phyloP scores from a whole-genome alignment of 2,329 filamentous ascomycete species.

The Orbilia ellipsospora region DNA sequence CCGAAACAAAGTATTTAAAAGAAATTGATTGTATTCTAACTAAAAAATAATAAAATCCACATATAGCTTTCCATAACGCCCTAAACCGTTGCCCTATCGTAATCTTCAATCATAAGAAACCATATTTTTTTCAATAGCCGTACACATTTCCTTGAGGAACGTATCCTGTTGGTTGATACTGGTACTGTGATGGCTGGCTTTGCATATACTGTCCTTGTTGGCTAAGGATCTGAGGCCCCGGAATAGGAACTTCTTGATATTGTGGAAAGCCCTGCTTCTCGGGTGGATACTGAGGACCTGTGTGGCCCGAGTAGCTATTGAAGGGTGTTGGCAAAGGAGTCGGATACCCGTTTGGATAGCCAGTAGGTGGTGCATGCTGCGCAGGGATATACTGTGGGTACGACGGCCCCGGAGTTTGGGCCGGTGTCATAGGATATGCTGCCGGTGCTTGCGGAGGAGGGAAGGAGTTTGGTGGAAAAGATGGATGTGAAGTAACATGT shows the following conservation, averaged over 20 bases:
- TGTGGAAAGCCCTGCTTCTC: constrained; percentile 38
- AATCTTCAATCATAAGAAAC: no score
- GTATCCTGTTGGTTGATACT: constrained; percentile 31
- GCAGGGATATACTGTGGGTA: constrained; percentile 35
- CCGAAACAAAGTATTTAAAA: no score
- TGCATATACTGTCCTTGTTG: constrained; percentile 47
- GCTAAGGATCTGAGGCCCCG: constrained; percentile 41
- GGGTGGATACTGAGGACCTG: constrained; percentile 11
- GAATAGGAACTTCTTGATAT: constrained; percentile 52
- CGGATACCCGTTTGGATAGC: constrained; percentile 33
- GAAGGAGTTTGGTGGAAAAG: constrained; percentile 30
- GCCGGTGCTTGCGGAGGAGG: constrained; percentile 23
- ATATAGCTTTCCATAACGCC: no score
- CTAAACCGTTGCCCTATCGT: no score
- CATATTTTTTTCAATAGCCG: constrained; percentile 17
- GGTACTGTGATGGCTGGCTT: constrained; percentile 18
- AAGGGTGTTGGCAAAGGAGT: constrained; percentile 30
- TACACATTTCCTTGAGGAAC: constrained; percentile 16
- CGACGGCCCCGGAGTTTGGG: constrained; percentile 24
- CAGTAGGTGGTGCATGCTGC: constrained; percentile 23
- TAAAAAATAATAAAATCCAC: no score
- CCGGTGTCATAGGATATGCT: constrained; percentile 23
- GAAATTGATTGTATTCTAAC: no score
- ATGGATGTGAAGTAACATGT: constrained; percentile 7
- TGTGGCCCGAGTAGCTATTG: constrained; percentile 3